Conservation (phyloP, 768 basidiomycete species). For the Amanita jacksonii region DNA sequence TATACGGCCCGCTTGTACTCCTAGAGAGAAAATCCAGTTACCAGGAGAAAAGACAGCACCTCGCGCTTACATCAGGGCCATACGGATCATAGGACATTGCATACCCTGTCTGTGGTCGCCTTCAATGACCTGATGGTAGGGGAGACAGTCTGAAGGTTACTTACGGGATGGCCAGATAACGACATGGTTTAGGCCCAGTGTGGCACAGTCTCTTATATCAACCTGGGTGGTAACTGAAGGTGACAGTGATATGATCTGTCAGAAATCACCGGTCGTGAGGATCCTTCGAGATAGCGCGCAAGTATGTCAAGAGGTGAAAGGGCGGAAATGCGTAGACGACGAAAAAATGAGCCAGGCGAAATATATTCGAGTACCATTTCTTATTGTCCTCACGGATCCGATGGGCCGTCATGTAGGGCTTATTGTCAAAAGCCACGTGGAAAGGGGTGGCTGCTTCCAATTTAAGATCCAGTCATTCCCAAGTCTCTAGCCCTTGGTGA, state of each 20-base stretch:
- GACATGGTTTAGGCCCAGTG: neutral
- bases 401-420: neutral
- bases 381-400: neutral
- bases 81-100: slow-evolving; percentile 1
- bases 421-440: slow-evolving; percentile 1
- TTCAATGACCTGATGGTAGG: neutral
- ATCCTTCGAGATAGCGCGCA: too few relatives aligned
- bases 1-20: slow-evolving; percentile 53
- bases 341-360: neutral
- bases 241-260: too few relatives aligned
- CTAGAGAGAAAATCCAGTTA: slow-evolving; percentile 22
- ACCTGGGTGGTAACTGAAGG: too few relatives aligned
- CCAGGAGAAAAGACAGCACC: neutral
- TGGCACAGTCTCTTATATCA: too few relatives aligned
- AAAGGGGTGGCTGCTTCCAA: neutral
- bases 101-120: neutral
- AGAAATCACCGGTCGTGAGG: too few relatives aligned
- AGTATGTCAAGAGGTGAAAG: too few relatives aligned
- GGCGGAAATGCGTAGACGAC: neutral
- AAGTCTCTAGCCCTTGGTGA: too few relatives aligned
- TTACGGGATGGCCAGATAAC: neutral
- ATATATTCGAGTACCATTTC: slow-evolving; percentile 1
- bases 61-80: slow-evolving; percentile 1
- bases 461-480: neutral
- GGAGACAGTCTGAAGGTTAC: neutral